Evolutionary conservation across 345 rosid species (phyloP), one percentile per base, ranked within the genome.

Genomic region (Boechera divaricarpa): DNA sequence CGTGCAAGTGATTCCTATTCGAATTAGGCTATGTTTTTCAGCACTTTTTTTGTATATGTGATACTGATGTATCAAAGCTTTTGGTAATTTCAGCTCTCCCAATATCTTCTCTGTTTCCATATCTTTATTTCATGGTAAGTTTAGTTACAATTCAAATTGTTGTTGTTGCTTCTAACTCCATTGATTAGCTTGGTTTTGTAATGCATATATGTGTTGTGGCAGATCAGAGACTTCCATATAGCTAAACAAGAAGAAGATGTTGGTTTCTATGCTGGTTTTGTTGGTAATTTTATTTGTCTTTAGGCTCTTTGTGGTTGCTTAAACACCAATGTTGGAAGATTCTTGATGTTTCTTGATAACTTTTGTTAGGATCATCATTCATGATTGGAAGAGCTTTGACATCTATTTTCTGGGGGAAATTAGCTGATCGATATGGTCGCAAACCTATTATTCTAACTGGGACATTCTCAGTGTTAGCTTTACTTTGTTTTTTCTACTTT

Each of bases 301-400:
- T 0, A 3, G 28, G 4, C 36, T 47, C 2, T 56, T 67, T 51
- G 6, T 52, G 24, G 15, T 51, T 64, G n/a, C 60, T 75, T 31
- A 21, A 42, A n/a, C 52, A 39, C 35, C 15, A 2, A 56, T 69
- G 55, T 42, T 55, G 47, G n/a, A 60, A 10, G 13, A 5, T 5
- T 18, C 11, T 59, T 59, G 62, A 11, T 66, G 45, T 52, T 52
- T 57, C 62, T 29, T 59, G 32, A 51, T 31, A 48, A 31, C 4
- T 2, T 2, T 56, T 47, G 56, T 75, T 72, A 91, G 97, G 89
- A 67, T 85, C 95, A 76, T 87, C 97, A 24, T 91, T 88, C 76
- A 91, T 90, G 97, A 74, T 91, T 49, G 97, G 97, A 79, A 87
- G 97, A 84, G 90, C 91, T 51, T 79, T 88, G 81, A 91, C 97